Base-by-base conservation (phyloP, 805 yeast species). In the Barnettozyma populi region DNA sequence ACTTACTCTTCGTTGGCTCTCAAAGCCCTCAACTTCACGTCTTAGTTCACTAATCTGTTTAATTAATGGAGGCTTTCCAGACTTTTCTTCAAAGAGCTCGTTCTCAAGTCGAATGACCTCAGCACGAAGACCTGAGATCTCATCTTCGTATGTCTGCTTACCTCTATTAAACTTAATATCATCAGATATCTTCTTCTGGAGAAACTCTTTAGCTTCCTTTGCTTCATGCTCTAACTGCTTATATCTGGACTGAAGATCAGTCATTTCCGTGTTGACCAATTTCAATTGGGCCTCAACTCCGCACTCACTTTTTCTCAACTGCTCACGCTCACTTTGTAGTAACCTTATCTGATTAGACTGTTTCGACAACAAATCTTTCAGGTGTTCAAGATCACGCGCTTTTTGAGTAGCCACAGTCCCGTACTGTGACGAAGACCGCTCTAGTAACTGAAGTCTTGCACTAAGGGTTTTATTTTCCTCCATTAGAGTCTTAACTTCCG, bases 141-240 rank as follows among this genome's bases (percentile, higher is more conserved):
- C 74, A 27, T 64, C 65, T 36, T 71, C 75, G 52, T 69, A 67
- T 41, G 64, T 62, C 49, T 69, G 75, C 50, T 69, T 74, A 5
- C 78, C 82, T 37, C 72, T 66, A 14, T 65, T 70, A 50, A 73
- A 72, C 31, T 65, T 65, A 32, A 69, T 63, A 47, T 72, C 76
- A 46, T 71, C 76, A n/a, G 64, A 59, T 29, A 69, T 67, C 48
- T 68, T 72, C 35, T 67, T 67, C 43, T 74, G 74, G 34, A 74
- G 57, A 8, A 75, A 53, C 5, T 65, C 65, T 39, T 66, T 68
- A 7, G 76, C 70, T 51, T 73, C 73, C 39, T 56, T 60, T 7
- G 74, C 72, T 41, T 76, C 78, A 36, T 70, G 72, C 51, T 78
- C 75, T 21, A 80, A 60, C 42, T 68, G 69, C 50, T 65, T 63